These are phyloP conservation scores for Xylariaceae sp. DNA, from an alignment of 2,329 filamentous ascomycete genomes.

Conservation along the genomic window DNA sequence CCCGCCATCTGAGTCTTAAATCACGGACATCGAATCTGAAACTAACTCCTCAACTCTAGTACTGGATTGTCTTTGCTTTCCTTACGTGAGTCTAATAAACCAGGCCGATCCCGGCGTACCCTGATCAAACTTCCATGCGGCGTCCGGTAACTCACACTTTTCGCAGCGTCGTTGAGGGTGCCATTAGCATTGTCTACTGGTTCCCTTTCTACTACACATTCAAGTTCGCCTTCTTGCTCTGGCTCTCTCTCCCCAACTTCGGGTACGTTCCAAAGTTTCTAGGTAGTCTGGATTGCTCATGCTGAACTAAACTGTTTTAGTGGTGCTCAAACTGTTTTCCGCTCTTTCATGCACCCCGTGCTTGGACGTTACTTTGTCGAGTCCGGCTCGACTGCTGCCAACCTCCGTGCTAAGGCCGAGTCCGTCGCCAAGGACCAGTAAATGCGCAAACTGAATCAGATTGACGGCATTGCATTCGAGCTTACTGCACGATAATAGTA, in stretches of 20 bases:
- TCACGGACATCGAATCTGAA: slow-evolving; percentile 6
- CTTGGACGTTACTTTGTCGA: slow-evolving; percentile 84
- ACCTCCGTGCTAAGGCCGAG: slow-evolving; percentile 84
- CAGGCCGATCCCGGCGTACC: not conserved
- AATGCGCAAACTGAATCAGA: slow-evolving; percentile 24
- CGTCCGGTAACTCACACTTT: slow-evolving; percentile 10
- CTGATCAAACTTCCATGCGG: not conserved
- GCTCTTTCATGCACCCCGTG: slow-evolving; percentile 86
- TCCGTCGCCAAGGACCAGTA: slow-evolving; percentile 66
- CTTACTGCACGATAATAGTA: slow-evolving; percentile 17
- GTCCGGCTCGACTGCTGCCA: slow-evolving; percentile 68
- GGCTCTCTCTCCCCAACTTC: slow-evolving; percentile 94
- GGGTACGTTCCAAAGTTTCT: slow-evolving; percentile 53
- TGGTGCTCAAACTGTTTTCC: slow-evolving; percentile 94
- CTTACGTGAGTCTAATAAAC: slow-evolving; percentile 53
- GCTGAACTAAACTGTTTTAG: slow-evolving; percentile 43
- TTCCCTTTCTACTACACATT: slow-evolving; percentile 99
- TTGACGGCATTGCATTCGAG: slow-evolving; percentile 18
- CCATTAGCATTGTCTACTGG: slow-evolving; percentile 83
- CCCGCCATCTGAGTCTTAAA: slow-evolving; percentile 17
- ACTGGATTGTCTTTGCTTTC: slow-evolving; percentile 83
- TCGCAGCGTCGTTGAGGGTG: slow-evolving; percentile 67
- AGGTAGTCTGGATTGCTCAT: slow-evolving; percentile 1
- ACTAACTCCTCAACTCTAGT: slow-evolving; percentile 45
- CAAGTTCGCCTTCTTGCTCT: slow-evolving; percentile 96